Base-by-base conservation (phyloP, 2,329 filamentous ascomycete species). In the Dactylellina parvicollis region DNA sequence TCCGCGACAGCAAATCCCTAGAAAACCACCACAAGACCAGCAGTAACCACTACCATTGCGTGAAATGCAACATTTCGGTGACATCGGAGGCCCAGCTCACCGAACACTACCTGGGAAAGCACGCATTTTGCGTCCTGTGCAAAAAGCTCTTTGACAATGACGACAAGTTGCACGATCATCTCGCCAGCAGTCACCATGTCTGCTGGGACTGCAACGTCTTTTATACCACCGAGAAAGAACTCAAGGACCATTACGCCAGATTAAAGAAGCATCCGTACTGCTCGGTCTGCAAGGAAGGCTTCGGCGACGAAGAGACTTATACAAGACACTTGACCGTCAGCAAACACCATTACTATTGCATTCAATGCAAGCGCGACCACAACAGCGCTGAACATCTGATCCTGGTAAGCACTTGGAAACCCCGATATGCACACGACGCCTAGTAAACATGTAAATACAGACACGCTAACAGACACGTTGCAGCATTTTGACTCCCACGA, bases 191-290 rank as follows among this genome's bases (percentile, higher is more conserved):
- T 24, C 70, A 74, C 20, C 52, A 74, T 44, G 61, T 65, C 18
- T 74, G 70, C 32, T 74, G 70, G 70, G 70, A 66, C 38, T 74
- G 70, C 22, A 67, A 74, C 46, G 70, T 74, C 2, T 74, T 74
- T 22, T 74, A 74, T 30, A 66, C 70, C 8, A 74, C 70, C 2
- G 60, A 66, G 12, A 67, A 74, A 32, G 70, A 74, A 16, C 70
- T 74, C 12, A 66, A 67, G 34, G 70, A 74, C 18, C 70, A 74
- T 26, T 74, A 42, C 20, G 55, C 54, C 4, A 32, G 70, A 26
- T 54, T 66, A 5, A 67, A 74, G 55, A 66, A 66, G 36, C 70
- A 74, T 50, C 70, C 70, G 5, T 74, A 60, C 12, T 74, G 70
- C 30, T 67, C 70, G 1, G 26, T 20, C 20, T 74, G 70, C 38